Evolutionary conservation across 495 filamentous ascomycete genomes (phyloP), one percentile per base, ranked within the genome.

Genomic region (Pyrenula massariospora): DNA sequence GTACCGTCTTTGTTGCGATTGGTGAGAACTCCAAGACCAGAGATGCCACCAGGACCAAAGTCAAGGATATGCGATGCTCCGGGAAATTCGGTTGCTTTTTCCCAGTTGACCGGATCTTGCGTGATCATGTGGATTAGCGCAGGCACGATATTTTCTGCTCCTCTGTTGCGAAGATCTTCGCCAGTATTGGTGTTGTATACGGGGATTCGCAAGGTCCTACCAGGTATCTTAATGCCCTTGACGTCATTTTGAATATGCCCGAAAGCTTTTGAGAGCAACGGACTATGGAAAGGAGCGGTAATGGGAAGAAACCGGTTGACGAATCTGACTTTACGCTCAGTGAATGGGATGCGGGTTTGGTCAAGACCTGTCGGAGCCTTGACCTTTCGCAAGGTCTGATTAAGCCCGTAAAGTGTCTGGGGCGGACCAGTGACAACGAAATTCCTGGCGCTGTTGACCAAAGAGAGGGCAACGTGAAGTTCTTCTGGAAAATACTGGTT

Each of bases 1-100:
- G 90, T 96, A 57, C 93, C 93, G 62, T 98, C 92, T 74, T 96
- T 98, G 78, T 94, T 98, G 25, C 91, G 86, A 76, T 95, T 95
- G 21, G 92, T 98, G 51, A 98, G 75, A n/a, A 95, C 88, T 57
- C 93, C 93, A 51, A 98, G 84, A 36, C 93, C 93, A 25, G 93
- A 96, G 61, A 95, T 92, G 25, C 93, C 93, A 60, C 93, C 93
- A 12, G 93, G 93, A 22, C 93, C 93, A 60, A 98, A 97, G 70
- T 97, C 93, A 58, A 97, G 69, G 52, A 97, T 87, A 67, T 98
- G 93, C 1, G 93, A 95, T 11, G 93, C 93, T 2, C 77, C 73
- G 2, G 89, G 84, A 75, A 96, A 96, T 36, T 85, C 77, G 12
- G 92, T 96, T 20, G 93, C 90, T 62, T 87, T 84, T 68, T 95